A percentile compares a stretch with the other conserved stretches of the same genome.
Conservation (phyloP, 495 filamentous ascomycete species). For the Neurospora sublineolata region DNA sequence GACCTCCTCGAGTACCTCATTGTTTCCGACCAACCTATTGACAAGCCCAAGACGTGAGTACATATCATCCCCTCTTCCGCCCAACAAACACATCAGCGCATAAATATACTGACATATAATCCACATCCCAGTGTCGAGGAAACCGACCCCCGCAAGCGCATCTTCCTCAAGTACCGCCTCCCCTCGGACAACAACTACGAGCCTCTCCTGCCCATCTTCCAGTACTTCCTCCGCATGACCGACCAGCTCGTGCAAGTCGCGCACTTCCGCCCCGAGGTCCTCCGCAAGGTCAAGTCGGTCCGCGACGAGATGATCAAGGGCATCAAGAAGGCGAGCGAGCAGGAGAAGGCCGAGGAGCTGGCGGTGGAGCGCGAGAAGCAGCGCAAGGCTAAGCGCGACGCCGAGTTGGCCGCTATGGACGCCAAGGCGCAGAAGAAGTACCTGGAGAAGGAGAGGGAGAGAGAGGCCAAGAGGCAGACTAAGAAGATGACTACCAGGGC, state of each 20-base stretch:
- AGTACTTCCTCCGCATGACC: conserved; percentile 70
- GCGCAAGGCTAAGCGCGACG: conserved; percentile 90
- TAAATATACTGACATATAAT: conserved; percentile 12
- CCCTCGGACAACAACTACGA: conserved; percentile 54
- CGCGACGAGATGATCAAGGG: conserved; percentile 76
- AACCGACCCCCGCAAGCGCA: conserved; percentile 70
- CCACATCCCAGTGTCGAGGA: conserved; percentile 60
- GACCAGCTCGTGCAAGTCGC: conserved; percentile 65
- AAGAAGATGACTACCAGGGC: conserved; percentile 56
- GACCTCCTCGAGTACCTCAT: conserved; percentile 80
- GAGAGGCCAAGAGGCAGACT: conserved; percentile 58
- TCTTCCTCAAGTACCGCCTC: conserved; percentile 64
- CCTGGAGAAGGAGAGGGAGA: conserved; percentile 80
- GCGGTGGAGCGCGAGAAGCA: conserved; percentile 63
- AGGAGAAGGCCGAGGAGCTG: conserved; percentile 90
- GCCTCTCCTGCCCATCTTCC: conserved; percentile 62
- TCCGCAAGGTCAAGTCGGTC: conserved; percentile 65
- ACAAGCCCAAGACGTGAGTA: conserved; percentile 77
- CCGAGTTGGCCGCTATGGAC: conserved; percentile 65
- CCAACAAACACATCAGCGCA: not conserved
- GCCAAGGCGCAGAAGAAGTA: conserved; percentile 94
- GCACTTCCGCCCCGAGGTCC: conserved; percentile 82
- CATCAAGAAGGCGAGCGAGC: conserved; percentile 70
- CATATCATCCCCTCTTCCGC: not conserved
- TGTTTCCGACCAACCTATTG: conserved; percentile 78